phyloP scores from a whole-genome alignment of 148 eudicot genomes.

The Cornus kousa region DNA sequence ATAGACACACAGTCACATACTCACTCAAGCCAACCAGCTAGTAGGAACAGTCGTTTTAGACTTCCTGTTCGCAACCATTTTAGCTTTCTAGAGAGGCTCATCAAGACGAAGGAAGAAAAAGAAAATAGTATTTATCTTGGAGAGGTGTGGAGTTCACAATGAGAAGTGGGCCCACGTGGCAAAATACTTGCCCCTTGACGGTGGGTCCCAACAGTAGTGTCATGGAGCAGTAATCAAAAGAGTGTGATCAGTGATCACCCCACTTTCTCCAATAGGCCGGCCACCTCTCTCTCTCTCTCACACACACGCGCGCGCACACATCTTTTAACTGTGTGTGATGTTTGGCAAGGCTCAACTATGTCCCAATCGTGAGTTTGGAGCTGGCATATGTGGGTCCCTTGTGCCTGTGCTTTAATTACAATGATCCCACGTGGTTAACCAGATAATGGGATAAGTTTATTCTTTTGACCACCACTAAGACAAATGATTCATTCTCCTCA shows the following conservation, averaged over 20 bases:
- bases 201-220: slow-evolving; percentile 8
- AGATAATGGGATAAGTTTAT: slow-evolving; percentile 6
- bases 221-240: not conserved
- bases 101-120: not conserved
- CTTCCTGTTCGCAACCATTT: too few relatives aligned
- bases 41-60: too few relatives aligned
- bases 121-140: not conserved
- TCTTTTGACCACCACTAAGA: slow-evolving; percentile 11
- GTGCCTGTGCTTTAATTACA: slow-evolving; percentile 7
- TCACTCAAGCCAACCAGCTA: too few relatives aligned
- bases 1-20: too few relatives aligned
- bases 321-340: not conserved
- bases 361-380: slow-evolving; percentile 2
- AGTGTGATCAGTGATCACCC: not conserved
- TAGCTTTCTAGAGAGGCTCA: not conserved
- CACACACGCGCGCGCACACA: too few relatives aligned
- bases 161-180: not conserved
- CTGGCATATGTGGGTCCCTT: slow-evolving; percentile 6
- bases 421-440: slow-evolving; percentile 1
- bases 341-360: slow-evolving; percentile 4
- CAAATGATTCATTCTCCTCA: not conserved
- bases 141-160: not conserved
- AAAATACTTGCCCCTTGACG: not conserved
- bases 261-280: slow-evolving; percentile 1
- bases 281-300: not conserved